Conservation (phyloP, 371 early-diverging fungal species). For the Catenaria anguillulae region DNA sequence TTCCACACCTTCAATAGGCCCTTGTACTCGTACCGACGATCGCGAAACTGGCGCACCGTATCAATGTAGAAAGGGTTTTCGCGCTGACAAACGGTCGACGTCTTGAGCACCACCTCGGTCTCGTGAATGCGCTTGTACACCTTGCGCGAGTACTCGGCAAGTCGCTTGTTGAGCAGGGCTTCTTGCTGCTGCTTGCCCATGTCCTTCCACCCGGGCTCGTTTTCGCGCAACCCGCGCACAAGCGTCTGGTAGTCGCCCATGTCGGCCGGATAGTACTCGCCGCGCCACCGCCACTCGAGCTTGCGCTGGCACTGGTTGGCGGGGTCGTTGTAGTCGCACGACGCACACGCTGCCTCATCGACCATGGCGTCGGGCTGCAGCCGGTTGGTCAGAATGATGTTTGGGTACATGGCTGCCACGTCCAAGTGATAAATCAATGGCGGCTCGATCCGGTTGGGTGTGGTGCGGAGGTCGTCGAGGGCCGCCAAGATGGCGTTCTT, state of each 20-base stretch:
- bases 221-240: conserved; percentile 63
- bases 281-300: conserved; percentile 97
- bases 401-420: conserved; percentile 99
- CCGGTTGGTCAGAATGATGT: conserved; percentile 98
- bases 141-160: conserved; percentile 77
- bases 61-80: conserved; percentile 99
- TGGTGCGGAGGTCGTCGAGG: conserved; percentile 50
- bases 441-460: conserved; percentile 47
- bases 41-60: conserved; percentile 94
- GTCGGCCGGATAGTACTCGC: conserved; percentile 88
- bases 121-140: conserved; percentile 75
- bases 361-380: conserved; percentile 97
- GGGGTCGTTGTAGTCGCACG: conserved; percentile 86
- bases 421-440: conserved; percentile 99
- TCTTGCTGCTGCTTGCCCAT: conserved; percentile 51
- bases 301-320: conserved; percentile 83
- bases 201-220: conserved; percentile 47
- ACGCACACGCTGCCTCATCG: conserved; percentile 76
- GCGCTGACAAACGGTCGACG: conserved; percentile 92
- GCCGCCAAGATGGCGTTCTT: conserved; percentile 35
- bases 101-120: conserved; percentile 59
- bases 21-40: conserved; percentile 98
- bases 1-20: conserved; percentile 82
- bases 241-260: conserved; percentile 76
- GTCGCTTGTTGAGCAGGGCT: conserved; percentile 56